phyloP scores from a whole-genome alignment of 176 grass and related monocot genomes.

The Phoenix roebelenii region DNA sequence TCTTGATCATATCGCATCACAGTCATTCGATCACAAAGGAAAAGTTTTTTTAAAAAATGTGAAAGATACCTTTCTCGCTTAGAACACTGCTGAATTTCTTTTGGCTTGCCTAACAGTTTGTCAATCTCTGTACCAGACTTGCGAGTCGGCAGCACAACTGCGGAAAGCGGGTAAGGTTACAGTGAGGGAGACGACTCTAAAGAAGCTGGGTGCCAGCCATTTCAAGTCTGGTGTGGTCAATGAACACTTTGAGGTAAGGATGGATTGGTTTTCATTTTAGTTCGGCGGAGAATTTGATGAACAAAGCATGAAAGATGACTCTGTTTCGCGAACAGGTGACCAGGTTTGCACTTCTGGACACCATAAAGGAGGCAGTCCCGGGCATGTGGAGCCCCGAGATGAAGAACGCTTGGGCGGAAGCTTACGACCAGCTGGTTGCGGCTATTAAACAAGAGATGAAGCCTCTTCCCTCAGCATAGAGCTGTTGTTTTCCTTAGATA shows the following conservation, averaged over 20 bases:
- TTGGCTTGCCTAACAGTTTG: too few relatives aligned
- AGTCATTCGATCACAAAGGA: too few relatives aligned
- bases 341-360: slow-evolving; percentile 59
- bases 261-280: too few relatives aligned
- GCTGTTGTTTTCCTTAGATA: not conserved
- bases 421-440: slow-evolving; percentile 58
- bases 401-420: slow-evolving; percentile 60
- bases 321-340: slow-evolving; percentile 39
- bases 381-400: slow-evolving; percentile 65
- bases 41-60: too few relatives aligned
- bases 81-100: too few relatives aligned
- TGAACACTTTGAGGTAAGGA: slow-evolving; percentile 64
- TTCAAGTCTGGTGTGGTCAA: slow-evolving; percentile 50
- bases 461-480: slow-evolving; percentile 23
- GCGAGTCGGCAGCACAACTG: slow-evolving; percentile 74
- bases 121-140: slow-evolving; percentile 35
- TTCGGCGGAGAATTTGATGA: too few relatives aligned
- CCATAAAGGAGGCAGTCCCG: slow-evolving; percentile 65
- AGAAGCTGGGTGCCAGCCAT: slow-evolving; percentile 62
- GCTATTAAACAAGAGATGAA: slow-evolving; percentile 84
- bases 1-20: too few relatives aligned
- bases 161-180: slow-evolving; percentile 76
- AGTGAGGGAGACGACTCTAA: slow-evolving; percentile 76
- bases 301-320: too few relatives aligned
- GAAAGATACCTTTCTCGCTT: too few relatives aligned